These are phyloP conservation scores for Penicillium griseofulvum DNA, from an alignment of 2,329 filamentous ascomycete genomes.

Conservation along the genomic window DNA sequence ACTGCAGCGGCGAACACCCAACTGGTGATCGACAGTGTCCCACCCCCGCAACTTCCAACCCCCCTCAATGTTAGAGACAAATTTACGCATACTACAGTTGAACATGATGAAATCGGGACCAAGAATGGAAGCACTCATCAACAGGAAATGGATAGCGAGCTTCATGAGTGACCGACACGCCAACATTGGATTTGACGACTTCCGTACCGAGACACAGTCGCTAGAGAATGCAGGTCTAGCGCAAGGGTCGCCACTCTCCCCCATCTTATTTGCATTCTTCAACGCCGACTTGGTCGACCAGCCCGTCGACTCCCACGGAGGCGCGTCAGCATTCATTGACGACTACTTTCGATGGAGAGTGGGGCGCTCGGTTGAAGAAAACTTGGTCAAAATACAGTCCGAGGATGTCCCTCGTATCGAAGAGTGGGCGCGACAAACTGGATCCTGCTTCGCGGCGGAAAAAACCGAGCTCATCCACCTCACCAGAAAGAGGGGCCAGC, in stretches of 20 bases:
- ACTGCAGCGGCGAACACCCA: constrained; percentile 21
- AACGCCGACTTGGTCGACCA: no score
- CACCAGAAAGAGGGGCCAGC: constrained; percentile 25
- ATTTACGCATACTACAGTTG: constrained; percentile 20
- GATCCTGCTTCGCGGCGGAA: constrained; percentile 28
- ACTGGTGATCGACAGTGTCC: constrained; percentile 18
- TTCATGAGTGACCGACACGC: constrained; percentile 18
- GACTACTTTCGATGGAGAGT: constrained; percentile 28
- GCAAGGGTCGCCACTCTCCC: constrained; percentile 34
- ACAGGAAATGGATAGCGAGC: constrained; percentile 18
- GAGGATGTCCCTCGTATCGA: constrained; percentile 28
- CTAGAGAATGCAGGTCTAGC: constrained; percentile 17
- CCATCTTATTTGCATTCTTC: constrained; percentile 30
- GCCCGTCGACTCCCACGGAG: constrained; percentile 15
- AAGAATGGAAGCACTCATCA: constrained; percentile 30
- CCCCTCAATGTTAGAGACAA: constrained; percentile 21
- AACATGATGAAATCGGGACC: constrained; percentile 25
- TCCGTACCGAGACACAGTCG: not conserved
- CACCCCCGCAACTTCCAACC: constrained; percentile 2
- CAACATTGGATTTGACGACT: constrained; percentile 19
- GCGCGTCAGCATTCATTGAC: constrained; percentile 30
- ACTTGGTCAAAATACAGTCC: constrained; percentile 20
- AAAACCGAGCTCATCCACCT: constrained; percentile 34
- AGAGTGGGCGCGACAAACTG: constrained; percentile 24
- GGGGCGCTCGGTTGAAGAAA: constrained; percentile 20